phyloP scores from a whole-genome alignment of 352 stramenopile species.

The Pythium volutum region DNA sequence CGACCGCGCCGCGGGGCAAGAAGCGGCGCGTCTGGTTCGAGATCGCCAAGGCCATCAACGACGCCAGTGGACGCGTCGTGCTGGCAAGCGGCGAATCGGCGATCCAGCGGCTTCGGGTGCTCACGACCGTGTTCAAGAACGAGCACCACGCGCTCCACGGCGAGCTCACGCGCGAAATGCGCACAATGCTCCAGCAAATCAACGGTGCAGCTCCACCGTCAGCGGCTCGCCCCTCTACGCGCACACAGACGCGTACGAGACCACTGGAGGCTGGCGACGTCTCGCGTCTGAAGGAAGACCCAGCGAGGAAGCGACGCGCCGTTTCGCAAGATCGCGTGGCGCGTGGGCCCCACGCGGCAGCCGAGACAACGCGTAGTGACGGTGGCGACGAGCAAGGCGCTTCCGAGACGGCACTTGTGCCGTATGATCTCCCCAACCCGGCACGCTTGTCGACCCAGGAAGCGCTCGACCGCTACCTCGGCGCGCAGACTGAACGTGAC shows the following conservation, averaged over 20 bases:
- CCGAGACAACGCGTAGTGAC: neutral
- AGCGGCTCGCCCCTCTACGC: neutral
- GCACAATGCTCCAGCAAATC: neutral
- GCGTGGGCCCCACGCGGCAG: neutral
- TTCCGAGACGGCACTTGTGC: neutral
- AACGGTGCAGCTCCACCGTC: neutral
- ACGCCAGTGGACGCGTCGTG: neutral
- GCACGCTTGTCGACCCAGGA: neutral
- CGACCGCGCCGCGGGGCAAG: neutral
- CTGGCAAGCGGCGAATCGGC: neutral
- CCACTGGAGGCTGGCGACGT: too few relatives aligned
- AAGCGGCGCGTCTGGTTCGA: neutral
- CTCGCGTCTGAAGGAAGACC: too few relatives aligned
- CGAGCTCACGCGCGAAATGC: conserved; percentile 3
- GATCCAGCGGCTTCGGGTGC: neutral
- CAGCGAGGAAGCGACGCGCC: neutral
- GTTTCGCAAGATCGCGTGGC: neutral
- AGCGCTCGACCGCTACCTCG: neutral
- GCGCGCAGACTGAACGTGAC: conserved; percentile 1
- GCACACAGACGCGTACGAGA: neutral
- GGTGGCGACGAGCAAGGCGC: neutral
- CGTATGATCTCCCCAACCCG: neutral
- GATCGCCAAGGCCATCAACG: neutral
- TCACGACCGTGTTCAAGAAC: neutral
- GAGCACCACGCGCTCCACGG: neutral